Conservation (phyloP, 345 rosid genomes). For the Ricinus communis region DNA sequence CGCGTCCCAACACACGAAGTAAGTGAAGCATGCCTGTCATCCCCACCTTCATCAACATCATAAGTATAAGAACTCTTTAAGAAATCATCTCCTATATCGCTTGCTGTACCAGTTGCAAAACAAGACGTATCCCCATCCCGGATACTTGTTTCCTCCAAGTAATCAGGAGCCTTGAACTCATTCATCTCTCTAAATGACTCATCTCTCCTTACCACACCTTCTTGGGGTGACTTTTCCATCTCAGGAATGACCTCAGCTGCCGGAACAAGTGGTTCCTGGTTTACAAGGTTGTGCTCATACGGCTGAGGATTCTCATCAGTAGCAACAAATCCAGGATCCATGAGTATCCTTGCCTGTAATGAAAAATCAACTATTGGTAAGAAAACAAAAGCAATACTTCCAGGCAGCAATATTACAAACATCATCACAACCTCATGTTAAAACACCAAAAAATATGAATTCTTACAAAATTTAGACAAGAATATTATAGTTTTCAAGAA, state of each 20-base stretch:
- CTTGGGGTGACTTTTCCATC: slow-evolving; percentile 31
- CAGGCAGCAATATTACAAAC: not conserved
- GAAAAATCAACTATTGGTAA: slow-evolving; percentile 9
- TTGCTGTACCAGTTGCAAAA: slow-evolving; percentile 82
- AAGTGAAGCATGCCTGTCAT: slow-evolving; percentile 50
- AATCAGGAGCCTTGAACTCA: slow-evolving; percentile 52
- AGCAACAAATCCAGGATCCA: slow-evolving; percentile 55
- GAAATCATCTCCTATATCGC: slow-evolving; percentile 71
- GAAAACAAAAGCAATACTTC: not conserved
- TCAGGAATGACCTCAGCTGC: slow-evolving; percentile 40
- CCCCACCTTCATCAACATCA: slow-evolving; percentile 56
- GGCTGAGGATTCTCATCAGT: slow-evolving; percentile 38
- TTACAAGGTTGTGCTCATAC: slow-evolving; percentile 22
- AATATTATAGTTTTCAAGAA: not conserved
- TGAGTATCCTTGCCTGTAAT: slow-evolving; percentile 80
- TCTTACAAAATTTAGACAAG: not conserved
- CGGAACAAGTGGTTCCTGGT: slow-evolving; percentile 33
- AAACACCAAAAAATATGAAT: no score
- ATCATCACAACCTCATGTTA: not conserved
- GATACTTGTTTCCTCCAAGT: slow-evolving; percentile 52
- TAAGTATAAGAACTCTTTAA: slow-evolving; percentile 52
- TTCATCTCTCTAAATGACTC: slow-evolving; percentile 52
- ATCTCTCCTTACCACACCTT: slow-evolving; percentile 38
- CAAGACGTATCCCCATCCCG: slow-evolving; percentile 74
- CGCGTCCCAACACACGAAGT: slow-evolving; percentile 95